phyloP scores from a whole-genome alignment of 306 rosid species.

The Begonia fuchsioides region DNA sequence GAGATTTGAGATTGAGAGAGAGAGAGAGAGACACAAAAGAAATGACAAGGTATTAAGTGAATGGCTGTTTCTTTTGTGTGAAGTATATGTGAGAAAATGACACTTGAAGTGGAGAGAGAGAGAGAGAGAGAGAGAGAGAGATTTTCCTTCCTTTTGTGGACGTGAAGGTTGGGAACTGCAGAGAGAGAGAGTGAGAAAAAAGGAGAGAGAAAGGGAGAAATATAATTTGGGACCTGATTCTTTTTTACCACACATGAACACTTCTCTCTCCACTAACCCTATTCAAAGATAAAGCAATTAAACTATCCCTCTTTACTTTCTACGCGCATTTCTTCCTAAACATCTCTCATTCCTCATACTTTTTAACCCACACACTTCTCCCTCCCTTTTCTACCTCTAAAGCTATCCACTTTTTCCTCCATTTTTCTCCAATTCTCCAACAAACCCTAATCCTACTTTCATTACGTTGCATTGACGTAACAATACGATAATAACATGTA shows the following conservation, averaged over 20 bases:
- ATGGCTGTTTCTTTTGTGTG: slow-evolving; percentile 92
- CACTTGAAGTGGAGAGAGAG: slow-evolving; percentile 48
- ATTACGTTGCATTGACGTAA: too few relatives aligned
- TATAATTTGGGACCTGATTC: slow-evolving; percentile 18
- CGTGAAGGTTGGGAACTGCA: slow-evolving; percentile 34
- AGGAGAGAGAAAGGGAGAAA: slow-evolving; percentile 13
- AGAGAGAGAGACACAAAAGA: slow-evolving; percentile 15
- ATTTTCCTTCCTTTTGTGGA: slow-evolving; percentile 48
- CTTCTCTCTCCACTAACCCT: slow-evolving; percentile 3
- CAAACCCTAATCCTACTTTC: too few relatives aligned
- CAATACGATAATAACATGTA: too few relatives aligned
- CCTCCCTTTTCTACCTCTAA: too few relatives aligned
- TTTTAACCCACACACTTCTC: slow-evolving; percentile 12
- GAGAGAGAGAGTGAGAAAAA: slow-evolving; percentile 19
- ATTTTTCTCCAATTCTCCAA: too few relatives aligned
- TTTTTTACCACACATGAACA: slow-evolving; percentile 13
- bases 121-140: slow-evolving; percentile 20
- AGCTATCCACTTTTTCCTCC: too few relatives aligned
- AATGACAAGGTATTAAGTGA: slow-evolving; percentile 85
- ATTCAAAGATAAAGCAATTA: slow-evolving; percentile 7
- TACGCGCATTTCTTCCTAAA: slow-evolving; percentile 52
- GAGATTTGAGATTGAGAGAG: slow-evolving; percentile 41
- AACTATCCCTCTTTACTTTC: slow-evolving; percentile 19
- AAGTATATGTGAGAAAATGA: slow-evolving; percentile 97
- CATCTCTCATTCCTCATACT: slow-evolving; percentile 2